Evolutionary conservation across 805 yeast genomes (phyloP).

Genomic region (Pichia nakasei): DNA sequence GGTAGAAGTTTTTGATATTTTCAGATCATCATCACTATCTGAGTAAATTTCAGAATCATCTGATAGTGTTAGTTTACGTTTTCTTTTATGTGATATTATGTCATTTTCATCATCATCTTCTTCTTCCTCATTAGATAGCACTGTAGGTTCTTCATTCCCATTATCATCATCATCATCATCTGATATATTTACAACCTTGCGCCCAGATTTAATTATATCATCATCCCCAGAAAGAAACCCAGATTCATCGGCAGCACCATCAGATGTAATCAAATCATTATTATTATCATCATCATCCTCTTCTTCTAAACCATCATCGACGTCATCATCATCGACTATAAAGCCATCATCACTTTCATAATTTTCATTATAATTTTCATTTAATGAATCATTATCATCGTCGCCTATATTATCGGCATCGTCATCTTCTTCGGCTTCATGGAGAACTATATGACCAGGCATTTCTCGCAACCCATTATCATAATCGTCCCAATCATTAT

Average conservation of each 20-base stretch:
- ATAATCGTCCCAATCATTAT: conserved; percentile 8
- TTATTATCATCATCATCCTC: conserved; percentile 8
- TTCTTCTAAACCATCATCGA: neutral
- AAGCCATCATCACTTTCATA: conserved; percentile 14
- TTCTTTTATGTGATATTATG: neutral
- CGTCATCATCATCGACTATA: conserved; percentile 10
- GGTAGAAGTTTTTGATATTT: neutral
- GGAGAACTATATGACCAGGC: neutral
- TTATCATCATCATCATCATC: conserved; percentile 7
- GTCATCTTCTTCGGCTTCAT: conserved; percentile 4
- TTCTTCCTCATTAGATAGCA: neutral
- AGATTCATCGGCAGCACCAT: neutral
- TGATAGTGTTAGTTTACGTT: neutral
- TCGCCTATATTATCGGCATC: conserved; percentile 1
- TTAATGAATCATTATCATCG: neutral
- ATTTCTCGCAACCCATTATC: conserved; percentile 6
- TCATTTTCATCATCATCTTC: neutral
- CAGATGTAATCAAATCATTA: conserved; percentile 10
- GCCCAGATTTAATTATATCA: neutral
- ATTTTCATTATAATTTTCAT: neutral
- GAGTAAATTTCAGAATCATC: neutral
- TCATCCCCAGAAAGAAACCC: neutral
- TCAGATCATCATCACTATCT: neutral
- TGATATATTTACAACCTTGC: neutral
- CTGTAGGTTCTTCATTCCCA: neutral